Base-by-base conservation (phyloP, 2,329 filamentous ascomycete species). In the Pseudogymnoascus sp. region DNA sequence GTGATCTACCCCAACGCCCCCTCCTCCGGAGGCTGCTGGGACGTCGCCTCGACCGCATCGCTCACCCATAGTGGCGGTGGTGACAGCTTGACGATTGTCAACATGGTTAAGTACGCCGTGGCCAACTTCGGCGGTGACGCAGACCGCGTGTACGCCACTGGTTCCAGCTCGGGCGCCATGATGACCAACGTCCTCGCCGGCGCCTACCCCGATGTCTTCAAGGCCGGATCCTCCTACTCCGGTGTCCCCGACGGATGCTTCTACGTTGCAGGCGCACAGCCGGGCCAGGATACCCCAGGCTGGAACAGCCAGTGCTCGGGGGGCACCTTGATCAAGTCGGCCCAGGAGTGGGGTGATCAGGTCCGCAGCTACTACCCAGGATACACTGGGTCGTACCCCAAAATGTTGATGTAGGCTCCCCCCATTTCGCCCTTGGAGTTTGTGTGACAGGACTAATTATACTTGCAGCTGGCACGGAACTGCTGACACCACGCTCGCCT, bases 41-140 rank as follows among this genome's bases (percentile, higher is more conserved):
- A 87, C 66, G 84, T 86, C 2, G 79, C 79, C 14, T 81, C 79
- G 21, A 75, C 74, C 31, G 74, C 75, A 31, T 78, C 83, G 0
- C 77, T 87, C 1, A 81, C 78, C 4, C 84, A 85, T 68, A 77
- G 82, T 63, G 83, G 82, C 5, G 83, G 84, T 23, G 82, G 83
- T 2, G 81, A 87, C 71, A 82, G 79, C 60, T 79, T 81, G 43
- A 77, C 78, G 0, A 83, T 87, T 64, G 81, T 80, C 19, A 84
- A 82, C 69, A 86, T 87, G 83, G 83, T 86, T 61, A 76, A 73
- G 43, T 85, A 83, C 68, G 77, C 82, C 2, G 72, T 86, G n/a
- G 67, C 71, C 7, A 78, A 78, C 69, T 85, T 86, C 73, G 75
- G 76, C 1, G 83, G 77, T 23, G 80, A 87, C 68, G 69, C 78